Evolutionary conservation across 306 rosid species (phyloP).

Genomic region (Sindora glabra): DNA sequence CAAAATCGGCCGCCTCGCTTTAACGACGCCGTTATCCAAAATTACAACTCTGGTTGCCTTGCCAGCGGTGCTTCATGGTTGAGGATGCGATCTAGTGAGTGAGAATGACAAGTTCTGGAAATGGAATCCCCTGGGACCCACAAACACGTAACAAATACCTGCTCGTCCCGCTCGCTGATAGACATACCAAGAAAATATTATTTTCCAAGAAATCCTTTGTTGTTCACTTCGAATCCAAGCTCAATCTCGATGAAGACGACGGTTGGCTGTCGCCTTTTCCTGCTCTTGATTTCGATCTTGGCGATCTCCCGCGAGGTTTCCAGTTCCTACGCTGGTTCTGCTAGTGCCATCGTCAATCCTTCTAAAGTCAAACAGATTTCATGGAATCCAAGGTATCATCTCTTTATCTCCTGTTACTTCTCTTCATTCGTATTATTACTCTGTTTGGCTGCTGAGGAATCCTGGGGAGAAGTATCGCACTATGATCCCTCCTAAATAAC

Average conservation of each 20-base stretch:
- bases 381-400: slow-evolving; percentile 87
- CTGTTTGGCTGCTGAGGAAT: background rate
- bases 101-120: no score
- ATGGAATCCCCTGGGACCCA: no score
- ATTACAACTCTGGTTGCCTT: no score
- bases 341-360: slow-evolving; percentile 77
- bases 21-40: no score
- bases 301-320: slow-evolving; percentile 24
- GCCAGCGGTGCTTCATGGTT: no score
- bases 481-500: no score
- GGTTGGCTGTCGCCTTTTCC: slow-evolving; percentile 16
- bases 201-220: slow-evolving; percentile 5
- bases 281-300: slow-evolving; percentile 30
- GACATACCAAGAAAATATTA: background rate
- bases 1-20: no score
- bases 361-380: slow-evolving; percentile 90
- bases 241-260: slow-evolving; percentile 29
- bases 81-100: no score
- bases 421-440: background rate
- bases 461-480: no score
- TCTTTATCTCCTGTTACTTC: background rate
- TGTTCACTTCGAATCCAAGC: slow-evolving; percentile 17
- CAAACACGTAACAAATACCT: no score
- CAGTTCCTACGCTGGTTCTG: slow-evolving; percentile 68
- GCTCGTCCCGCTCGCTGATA: no score